These are phyloP conservation scores for Populus tomentosa DNA, from an alignment of 441 rosid species.

Conservation along the genomic window DNA sequence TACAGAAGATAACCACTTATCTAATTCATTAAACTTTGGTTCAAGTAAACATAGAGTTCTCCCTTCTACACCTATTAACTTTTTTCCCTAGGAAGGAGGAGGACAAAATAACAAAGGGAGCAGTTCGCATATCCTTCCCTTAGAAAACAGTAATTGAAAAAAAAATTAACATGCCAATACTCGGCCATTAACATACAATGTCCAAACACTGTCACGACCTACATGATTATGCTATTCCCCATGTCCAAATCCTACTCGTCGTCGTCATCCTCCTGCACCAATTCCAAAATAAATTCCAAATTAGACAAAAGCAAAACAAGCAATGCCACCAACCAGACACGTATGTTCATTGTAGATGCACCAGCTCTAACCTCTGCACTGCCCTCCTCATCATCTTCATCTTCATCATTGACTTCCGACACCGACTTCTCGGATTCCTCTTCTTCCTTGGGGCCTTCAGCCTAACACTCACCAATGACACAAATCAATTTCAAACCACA, in stretches of 20 bases:
- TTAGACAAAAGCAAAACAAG: not conserved
- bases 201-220: constrained; percentile 41
- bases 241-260: constrained; percentile 43
- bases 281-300: no score
- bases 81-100: not conserved
- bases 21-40: constrained; percentile 33
- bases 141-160: constrained; percentile 19
- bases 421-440: constrained; percentile 85
- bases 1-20: constrained; percentile 23
- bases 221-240: constrained; percentile 35
- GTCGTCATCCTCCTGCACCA: constrained; percentile 70
- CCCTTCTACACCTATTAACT: constrained; percentile 43
- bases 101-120: constrained; percentile 19
- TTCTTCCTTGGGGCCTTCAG: constrained; percentile 75
- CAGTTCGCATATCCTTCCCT: constrained; percentile 19
- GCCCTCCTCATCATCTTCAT: constrained; percentile 51
- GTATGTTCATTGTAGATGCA: no score
- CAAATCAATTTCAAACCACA: not conserved
- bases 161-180: constrained; percentile 28
- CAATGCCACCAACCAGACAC: no score
- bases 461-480: constrained; percentile 33
- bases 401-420: constrained; percentile 75
- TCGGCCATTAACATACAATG: constrained; percentile 30
- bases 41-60: constrained; percentile 33
- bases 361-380: constrained; percentile 51